Evolutionary conservation across 2,329 filamentous ascomycete genomes (phyloP), one percentile per base, ranked within the genome.

Genomic region (Diplocarpon mali): DNA sequence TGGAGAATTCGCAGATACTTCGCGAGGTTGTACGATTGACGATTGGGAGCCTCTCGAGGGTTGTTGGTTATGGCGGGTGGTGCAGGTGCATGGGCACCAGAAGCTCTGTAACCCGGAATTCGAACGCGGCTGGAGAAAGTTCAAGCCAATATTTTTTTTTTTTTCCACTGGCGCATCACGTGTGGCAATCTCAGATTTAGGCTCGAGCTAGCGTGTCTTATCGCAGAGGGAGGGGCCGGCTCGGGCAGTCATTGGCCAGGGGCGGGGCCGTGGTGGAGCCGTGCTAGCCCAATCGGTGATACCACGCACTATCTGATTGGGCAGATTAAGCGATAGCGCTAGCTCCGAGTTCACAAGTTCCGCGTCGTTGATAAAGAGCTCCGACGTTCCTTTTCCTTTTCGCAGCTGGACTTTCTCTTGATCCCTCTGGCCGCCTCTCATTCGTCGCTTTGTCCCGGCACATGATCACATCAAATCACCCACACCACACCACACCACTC

Each of bases 381-480:
- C 28, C 14, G 12, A 30, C 34, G 41, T 43, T 43, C 41, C 41
- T 24, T 31, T 37, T 15, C 34, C 34, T 11, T 14, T 16, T 32
- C 30, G 31, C 4, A 32, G 38, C 12, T 45, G 40, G 31, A 45
- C n/a, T 17, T 38, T 29, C 36, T 31, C 20, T 7, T 38, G 41
- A 44, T 35, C 28, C n/a, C 30, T 32, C 35, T 38, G 8, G 27
- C 11, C 41, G 41, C 28, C 35, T 20, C 42, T 44, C 38, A 40
- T 40, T 46, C 39, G 44, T 42, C 35, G 20, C 40, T 24, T 41
- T n/a, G 17, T 36, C 20, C 43, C 17, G 16, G 16, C 35, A 28
- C 28, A 20, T 29, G 17, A 17, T 45, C 36, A 32, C 11, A 32
- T 32, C 30, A 32, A 13, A 30, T 30, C 29, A 35, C n/a, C n/a